Conservation (phyloP, 2,329 filamentous ascomycete species). For the Cordyceps tenuipes region DNA sequence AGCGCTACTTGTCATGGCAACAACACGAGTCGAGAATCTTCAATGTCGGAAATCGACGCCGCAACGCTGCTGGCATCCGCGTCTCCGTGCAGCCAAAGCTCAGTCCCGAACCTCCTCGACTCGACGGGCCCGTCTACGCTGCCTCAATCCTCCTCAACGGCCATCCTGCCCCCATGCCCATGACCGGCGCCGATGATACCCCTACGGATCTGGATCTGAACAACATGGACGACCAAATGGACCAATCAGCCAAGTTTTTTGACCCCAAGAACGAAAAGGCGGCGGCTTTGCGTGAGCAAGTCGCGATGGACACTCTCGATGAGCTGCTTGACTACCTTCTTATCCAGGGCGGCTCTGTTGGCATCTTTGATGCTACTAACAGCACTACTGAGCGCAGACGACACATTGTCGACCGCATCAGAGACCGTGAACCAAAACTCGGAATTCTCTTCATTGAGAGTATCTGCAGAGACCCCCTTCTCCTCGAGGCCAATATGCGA, state of each 20-base stretch:
- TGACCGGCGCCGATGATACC: conserved; percentile 25
- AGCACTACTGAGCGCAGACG: conserved; percentile 83
- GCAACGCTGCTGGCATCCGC: conserved; percentile 61
- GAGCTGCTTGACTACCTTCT: conserved; percentile 88
- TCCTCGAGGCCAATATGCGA: conserved; percentile 94
- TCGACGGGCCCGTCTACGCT: conserved; percentile 41
- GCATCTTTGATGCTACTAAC: conserved; percentile 95
- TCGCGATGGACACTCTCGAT: conserved; percentile 85
- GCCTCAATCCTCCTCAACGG: conserved; percentile 53
- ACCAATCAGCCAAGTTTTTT: conserved; percentile 91
- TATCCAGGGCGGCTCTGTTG: conserved; percentile 73
- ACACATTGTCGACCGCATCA: conserved; percentile 75
- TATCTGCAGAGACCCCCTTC: conserved; percentile 73
- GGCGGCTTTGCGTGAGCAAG: conserved; percentile 76
- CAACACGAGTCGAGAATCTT: conserved; percentile 95
- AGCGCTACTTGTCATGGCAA: conserved; percentile 91
- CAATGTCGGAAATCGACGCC: conserved; percentile 88
- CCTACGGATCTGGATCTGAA: conserved; percentile 31
- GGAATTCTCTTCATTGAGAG: conserved; percentile 95
- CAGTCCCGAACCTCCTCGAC: conserved; percentile 26
- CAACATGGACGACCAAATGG: conserved; percentile 35
- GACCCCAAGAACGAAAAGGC: conserved; percentile 81
- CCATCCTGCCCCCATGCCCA: conserved; percentile 27
- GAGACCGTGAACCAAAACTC: conserved; percentile 72
- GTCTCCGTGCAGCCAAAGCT: conserved; percentile 27